Evolutionary conservation across 1,139 yeast species (phyloP).

Genomic region (Taphrina sp.): DNA sequence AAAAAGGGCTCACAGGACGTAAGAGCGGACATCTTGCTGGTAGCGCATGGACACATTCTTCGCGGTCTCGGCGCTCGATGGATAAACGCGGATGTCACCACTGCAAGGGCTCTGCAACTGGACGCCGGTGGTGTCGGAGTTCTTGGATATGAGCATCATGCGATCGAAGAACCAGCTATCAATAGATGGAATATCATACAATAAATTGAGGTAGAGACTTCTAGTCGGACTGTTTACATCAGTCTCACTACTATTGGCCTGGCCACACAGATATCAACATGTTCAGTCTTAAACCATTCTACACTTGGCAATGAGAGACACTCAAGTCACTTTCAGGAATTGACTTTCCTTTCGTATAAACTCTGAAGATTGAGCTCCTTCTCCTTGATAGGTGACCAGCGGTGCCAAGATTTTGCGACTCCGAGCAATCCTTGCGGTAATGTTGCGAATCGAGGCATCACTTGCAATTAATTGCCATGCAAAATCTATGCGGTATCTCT

Average conservation of each 20-base stretch:
- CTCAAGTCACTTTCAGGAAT: no score
- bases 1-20: constrained; percentile 50
- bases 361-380: no score
- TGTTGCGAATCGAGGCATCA: constrained; percentile 22
- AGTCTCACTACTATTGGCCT: no score
- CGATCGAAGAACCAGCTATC: constrained; percentile 80
- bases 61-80: constrained; percentile 88
- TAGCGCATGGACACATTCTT: constrained; percentile 91
- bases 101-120: constrained; percentile 74
- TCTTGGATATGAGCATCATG: constrained; percentile 81
- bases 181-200: constrained; percentile 29
- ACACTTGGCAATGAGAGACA: no score
- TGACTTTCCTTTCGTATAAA: no score
- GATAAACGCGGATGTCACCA: constrained; percentile 59
- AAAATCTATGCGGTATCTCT: constrained; percentile 18
- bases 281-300: no score
- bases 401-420: constrained; percentile 18
- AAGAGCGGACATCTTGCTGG: constrained; percentile 71
- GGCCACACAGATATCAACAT: no score
- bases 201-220: no score
- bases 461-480: constrained; percentile 25
- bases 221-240: no score
- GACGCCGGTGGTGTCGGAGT: constrained; percentile 98
- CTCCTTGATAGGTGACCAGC: constrained; percentile 15
- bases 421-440: constrained; percentile 11